Evolutionary conservation across 2,329 filamentous ascomycete species (phyloP).

Genomic region (Trichoderma sp.): DNA sequence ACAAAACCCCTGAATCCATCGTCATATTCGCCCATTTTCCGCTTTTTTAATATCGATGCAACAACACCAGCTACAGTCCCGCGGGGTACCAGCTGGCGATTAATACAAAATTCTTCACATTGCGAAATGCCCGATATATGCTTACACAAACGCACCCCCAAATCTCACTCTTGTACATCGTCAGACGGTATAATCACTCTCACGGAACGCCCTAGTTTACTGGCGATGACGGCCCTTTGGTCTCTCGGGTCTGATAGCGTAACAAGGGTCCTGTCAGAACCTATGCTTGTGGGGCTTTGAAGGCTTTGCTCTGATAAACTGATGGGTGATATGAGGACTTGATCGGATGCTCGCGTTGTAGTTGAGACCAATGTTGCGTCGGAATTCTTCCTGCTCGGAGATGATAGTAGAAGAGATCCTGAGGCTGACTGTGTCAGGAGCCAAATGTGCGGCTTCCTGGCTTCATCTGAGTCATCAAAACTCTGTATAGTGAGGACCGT

Average conservation of each 20-base stretch:
- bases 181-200: slow-evolving; percentile 1
- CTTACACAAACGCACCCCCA: background rate
- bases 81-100: background rate
- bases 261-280: background rate
- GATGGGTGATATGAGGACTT: background rate
- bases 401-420: slow-evolving; percentile 1
- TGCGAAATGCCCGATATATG: background rate
- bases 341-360: background rate
- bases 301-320: background rate
- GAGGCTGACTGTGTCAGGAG: slow-evolving; percentile 15
- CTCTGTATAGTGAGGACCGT: slow-evolving; percentile 15
- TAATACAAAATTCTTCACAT: background rate
- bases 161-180: background rate
- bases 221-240: background rate
- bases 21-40: background rate
- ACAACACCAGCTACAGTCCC: background rate
- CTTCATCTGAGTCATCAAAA: background rate
- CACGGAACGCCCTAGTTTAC: background rate
- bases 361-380: slow-evolving; percentile 5
- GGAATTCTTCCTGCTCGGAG: background rate
- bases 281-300: background rate
- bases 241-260: background rate
- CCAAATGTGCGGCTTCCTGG: slow-evolving; percentile 20
- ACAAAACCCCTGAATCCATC: background rate
- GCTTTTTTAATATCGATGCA: background rate